Conservation (phyloP, 2,329 filamentous ascomycete genomes). For the Trichoderma pleuroti region DNA sequence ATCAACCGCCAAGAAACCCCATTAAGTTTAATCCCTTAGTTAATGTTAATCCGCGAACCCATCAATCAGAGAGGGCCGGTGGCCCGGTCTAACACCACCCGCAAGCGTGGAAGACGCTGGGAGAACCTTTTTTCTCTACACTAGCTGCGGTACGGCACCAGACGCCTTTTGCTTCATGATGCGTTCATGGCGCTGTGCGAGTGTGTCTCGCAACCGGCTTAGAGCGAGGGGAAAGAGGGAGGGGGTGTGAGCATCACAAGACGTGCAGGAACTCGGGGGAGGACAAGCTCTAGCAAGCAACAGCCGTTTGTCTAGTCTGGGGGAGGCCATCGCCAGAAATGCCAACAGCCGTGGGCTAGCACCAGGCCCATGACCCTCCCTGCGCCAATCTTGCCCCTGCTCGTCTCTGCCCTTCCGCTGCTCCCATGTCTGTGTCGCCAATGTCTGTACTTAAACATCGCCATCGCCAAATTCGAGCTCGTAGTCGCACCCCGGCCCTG, state of each 20-base stretch:
- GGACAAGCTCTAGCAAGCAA: neutral
- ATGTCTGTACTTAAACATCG: slow-evolving; percentile 17
- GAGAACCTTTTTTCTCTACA: neutral
- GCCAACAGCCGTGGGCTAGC: slow-evolving; percentile 1
- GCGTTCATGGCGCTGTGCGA: slow-evolving; percentile 1
- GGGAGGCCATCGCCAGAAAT: slow-evolving; percentile 4
- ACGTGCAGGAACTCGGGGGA: neutral
- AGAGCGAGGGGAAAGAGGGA: neutral
- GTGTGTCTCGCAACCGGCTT: neutral
- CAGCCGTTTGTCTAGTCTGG: neutral
- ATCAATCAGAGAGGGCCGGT: slow-evolving; percentile 6
- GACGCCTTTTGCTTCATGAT: slow-evolving; percentile 6
- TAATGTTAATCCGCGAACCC: slow-evolving; percentile 5
- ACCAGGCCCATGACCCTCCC: slow-evolving; percentile 9
- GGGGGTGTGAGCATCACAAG: neutral
- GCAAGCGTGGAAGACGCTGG: neutral
- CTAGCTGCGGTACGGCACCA: neutral
- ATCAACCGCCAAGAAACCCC: neutral
- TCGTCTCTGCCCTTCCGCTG: neutral
- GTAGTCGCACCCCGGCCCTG: neutral
- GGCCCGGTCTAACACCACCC: neutral
- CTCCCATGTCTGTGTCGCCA: slow-evolving; percentile 11
- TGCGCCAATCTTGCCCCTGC: slow-evolving; percentile 17
- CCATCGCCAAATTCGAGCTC: slow-evolving; percentile 14
- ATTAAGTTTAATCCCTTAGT: slow-evolving; percentile 5